Evolutionary conservation across 2,329 filamentous ascomycete genomes (phyloP).

Genomic region (Talaromyces pinophilus): DNA sequence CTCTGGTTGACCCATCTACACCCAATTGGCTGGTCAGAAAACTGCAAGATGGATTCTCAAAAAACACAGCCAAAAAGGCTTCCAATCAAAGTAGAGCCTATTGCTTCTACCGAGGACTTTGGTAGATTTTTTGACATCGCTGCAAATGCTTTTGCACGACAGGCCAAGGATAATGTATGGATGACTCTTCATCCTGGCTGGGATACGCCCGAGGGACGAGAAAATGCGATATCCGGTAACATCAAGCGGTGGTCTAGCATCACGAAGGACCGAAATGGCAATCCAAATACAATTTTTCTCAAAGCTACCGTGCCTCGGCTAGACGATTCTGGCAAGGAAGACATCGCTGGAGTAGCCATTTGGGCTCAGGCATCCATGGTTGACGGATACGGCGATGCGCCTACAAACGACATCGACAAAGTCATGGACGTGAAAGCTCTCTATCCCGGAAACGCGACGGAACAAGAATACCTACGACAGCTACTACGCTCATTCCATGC

Average conservation of each 20-base stretch:
- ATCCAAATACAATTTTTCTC: conserved; percentile 1
- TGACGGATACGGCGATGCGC: background rate
- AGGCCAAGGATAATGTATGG: conserved; percentile 5
- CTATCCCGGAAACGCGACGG: background rate
- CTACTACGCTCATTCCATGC: background rate
- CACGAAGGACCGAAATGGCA: background rate
- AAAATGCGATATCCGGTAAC: background rate
- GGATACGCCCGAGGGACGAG: conserved; percentile 1
- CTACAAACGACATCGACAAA: background rate
- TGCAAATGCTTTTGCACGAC: background rate
- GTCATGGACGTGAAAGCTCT: background rate
- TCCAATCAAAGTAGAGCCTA: conserved; percentile 8
- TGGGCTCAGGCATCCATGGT: conserved; percentile 3
- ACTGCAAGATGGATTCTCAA: background rate
- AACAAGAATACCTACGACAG: background rate
- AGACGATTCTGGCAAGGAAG: background rate
- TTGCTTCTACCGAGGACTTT: background rate
- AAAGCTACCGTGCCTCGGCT: background rate
- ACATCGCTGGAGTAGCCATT: conserved; percentile 3
- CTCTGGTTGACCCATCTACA: too few species aligned
- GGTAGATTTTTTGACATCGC: background rate
- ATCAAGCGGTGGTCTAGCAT: background rate
- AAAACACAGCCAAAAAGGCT: background rate
- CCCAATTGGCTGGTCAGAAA: background rate
- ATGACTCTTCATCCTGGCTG: background rate